Evolutionary conservation across 225 moss, liverwort and hornwort genomes (phyloP).

Genomic region (Marchantia paleacea): DNA sequence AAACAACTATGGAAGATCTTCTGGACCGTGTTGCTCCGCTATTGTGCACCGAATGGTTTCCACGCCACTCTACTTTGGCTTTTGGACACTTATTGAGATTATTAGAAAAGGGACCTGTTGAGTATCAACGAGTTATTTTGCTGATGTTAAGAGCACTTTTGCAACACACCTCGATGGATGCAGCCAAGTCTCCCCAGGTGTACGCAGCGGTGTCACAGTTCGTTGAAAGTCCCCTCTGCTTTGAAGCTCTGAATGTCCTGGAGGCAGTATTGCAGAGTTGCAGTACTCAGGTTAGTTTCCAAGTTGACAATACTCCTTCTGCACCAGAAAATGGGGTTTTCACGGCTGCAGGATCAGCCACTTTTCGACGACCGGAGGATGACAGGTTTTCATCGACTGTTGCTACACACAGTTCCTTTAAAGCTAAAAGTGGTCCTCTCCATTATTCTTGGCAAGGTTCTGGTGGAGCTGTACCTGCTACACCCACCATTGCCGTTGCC

Average conservation of each 20-base stretch:
- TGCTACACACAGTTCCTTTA: conserved; percentile 75
- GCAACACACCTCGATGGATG: conserved; percentile 91
- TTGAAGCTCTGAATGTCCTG: conserved; percentile 89
- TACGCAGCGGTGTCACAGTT: conserved; percentile 97
- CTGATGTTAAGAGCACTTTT: conserved; percentile 90
- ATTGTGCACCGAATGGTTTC: conserved; percentile 93
- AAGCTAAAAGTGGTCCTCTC: conserved; percentile 63
- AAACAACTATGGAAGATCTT: conserved; percentile 74
- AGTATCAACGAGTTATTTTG: conserved; percentile 94
- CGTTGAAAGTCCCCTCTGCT: conserved; percentile 86
- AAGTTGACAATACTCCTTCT: conserved; percentile 50
- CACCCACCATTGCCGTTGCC: conserved; percentile 31
- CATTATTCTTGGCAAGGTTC: conserved; percentile 71
- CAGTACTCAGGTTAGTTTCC: conserved; percentile 59
- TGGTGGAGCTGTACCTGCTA: conserved; percentile 38
- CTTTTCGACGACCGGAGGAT: conserved; percentile 51
- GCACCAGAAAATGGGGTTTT: conserved; percentile 68
- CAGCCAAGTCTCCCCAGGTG: conserved; percentile 89
- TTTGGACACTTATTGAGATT: conserved; percentile 92
- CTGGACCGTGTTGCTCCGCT: conserved; percentile 87
- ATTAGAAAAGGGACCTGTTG: conserved; percentile 95
- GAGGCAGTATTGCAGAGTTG: conserved; percentile 96
- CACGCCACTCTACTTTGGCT: conserved; percentile 88
- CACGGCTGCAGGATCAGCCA: conserved; percentile 47
- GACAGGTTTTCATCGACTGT: conserved; percentile 51